Percentiles rank a stretch among this genome's conserved stretches.
phyloP scores from a whole-genome alignment of 176 grass and related monocot genomes.

The Poa annua region DNA sequence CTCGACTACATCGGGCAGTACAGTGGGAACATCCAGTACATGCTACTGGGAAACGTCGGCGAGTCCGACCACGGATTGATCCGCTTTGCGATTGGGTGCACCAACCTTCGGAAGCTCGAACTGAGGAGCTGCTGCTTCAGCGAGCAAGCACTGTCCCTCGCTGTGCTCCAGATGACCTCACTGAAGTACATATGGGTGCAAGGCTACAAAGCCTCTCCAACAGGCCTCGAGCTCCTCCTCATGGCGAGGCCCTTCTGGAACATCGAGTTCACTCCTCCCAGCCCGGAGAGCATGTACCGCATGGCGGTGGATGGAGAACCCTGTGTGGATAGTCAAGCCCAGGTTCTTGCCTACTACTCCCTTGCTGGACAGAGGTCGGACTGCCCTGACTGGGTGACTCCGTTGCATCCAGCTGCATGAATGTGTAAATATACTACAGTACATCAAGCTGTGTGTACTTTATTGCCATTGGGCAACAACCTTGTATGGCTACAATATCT shows the following conservation, averaged over 20 bases:
- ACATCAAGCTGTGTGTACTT: slow-evolving; percentile 34
- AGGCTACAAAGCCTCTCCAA: slow-evolving; percentile 71
- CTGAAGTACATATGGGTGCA: slow-evolving; percentile 96
- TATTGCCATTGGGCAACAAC: slow-evolving; percentile 22
- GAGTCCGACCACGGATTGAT: slow-evolving; percentile 76
- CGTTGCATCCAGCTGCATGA: slow-evolving; percentile 65
- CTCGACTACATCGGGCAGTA: slow-evolving; percentile 72
- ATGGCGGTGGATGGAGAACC: slow-evolving; percentile 45
- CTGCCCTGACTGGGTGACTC: slow-evolving; percentile 66
- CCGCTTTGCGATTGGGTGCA: slow-evolving; percentile 71
- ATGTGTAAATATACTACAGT: slow-evolving; percentile 59
- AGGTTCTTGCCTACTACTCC: slow-evolving; percentile 90
- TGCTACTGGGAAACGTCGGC: slow-evolving; percentile 83
- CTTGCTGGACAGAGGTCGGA: slow-evolving; percentile 78
- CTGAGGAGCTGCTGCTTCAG: slow-evolving; percentile 88
- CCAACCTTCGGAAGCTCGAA: slow-evolving; percentile 77
- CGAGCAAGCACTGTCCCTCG: slow-evolving; percentile 67
- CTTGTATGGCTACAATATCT: slow-evolving; percentile 23
- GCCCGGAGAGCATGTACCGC: neutral
- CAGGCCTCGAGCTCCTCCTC: slow-evolving; percentile 59
- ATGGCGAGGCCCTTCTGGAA: slow-evolving; percentile 93
- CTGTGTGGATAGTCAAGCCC: slow-evolving; percentile 54
- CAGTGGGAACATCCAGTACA: slow-evolving; percentile 77
- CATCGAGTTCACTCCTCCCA: slow-evolving; percentile 78
- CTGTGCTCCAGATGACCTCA: slow-evolving; percentile 58